Evolutionary conservation across 495 filamentous ascomycete genomes (phyloP), one percentile per base, ranked within the genome.

Genomic region (Stereocaulon alpinum): DNA sequence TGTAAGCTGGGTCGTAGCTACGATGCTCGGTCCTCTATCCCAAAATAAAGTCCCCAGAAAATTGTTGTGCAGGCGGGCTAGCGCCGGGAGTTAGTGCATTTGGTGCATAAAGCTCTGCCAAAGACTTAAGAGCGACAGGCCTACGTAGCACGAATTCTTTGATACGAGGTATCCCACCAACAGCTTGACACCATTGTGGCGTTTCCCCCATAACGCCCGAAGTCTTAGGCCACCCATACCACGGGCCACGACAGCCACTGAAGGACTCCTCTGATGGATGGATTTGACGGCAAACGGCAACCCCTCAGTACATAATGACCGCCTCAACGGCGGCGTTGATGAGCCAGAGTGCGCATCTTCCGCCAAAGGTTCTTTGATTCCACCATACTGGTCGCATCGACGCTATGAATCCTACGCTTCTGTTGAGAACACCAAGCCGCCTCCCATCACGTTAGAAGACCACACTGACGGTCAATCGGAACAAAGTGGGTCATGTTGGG

Each of bases 401-500:
- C 74, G 77, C 27, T 72, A 71, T 22, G 68, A 70, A 27, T 80
- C 77, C 12, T 75, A 77, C 45, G 68, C 63, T 20, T 80, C 77
- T 0, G 45, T 77, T 20, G 72, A 70, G 7, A 71, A 65, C 7
- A 61, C 58, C 40, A 60, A 52, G 27, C 70, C 69, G n/a, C 61
- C 74, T 18, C 73, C 73, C 4, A 89, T 89, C 63, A 80, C 74
- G 0, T 73, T 89, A 6, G 84, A 88, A 65, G 86, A 89, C 65
- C 84, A 88, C 64, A 87, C 85, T 18, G 80, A 82, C 47, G 82
- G 82, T 52, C 76, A 76, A 15, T 80, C 76, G 30, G 82, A 83
- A 65, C 78, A 80, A 6, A 81, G 74, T 61, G 79, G 78, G 17
- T 80, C 80, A 4, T 71, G 86, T 32, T 89, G 86, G 86, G 86